These are phyloP conservation scores for Penicillium riverlandense DNA, from an alignment of 495 filamentous ascomycete species.

Conservation along the genomic window DNA sequence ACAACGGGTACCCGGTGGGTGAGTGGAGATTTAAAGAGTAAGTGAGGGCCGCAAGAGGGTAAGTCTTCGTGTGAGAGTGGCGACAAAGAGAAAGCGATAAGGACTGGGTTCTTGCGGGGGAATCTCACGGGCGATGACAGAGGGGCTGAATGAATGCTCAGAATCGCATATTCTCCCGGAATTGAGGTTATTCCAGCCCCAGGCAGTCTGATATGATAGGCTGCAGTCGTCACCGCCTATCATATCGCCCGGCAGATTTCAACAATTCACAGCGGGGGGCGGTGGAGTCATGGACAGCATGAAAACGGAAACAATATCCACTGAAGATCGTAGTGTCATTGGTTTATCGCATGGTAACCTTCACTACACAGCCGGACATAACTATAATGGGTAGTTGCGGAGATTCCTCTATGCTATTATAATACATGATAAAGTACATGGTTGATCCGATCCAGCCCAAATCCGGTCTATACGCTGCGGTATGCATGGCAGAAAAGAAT, in stretches of 20 bases:
- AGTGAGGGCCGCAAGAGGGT: not conserved
- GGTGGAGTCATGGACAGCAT: conserved; percentile 1
- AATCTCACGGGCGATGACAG: not conserved
- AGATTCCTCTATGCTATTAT: too few species aligned
- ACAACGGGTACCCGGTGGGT: not conserved
- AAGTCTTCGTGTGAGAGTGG: not conserved
- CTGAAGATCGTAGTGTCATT: too few species aligned
- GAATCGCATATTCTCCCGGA: not conserved
- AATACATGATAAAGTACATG: too few species aligned
- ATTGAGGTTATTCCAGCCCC: conserved; percentile 24
- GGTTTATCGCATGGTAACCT: too few species aligned
- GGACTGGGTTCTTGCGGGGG: not conserved
- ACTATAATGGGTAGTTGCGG: too few species aligned
- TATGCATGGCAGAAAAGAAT: too few species aligned
- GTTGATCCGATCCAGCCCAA: too few species aligned
- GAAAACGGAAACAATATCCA: too few species aligned
- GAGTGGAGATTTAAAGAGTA: not conserved
- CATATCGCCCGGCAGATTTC: conserved; percentile 1
- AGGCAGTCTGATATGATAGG: conserved; percentile 16
- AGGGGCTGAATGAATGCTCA: not conserved
- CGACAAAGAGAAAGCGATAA: not conserved
- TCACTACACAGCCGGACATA: too few species aligned
- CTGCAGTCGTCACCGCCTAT: not conserved
- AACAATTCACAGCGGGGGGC: conserved; percentile 12
- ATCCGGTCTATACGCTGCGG: too few species aligned